phyloP scores from a whole-genome alignment of 306 rosid genomes.

The Acmispon strigosus region DNA sequence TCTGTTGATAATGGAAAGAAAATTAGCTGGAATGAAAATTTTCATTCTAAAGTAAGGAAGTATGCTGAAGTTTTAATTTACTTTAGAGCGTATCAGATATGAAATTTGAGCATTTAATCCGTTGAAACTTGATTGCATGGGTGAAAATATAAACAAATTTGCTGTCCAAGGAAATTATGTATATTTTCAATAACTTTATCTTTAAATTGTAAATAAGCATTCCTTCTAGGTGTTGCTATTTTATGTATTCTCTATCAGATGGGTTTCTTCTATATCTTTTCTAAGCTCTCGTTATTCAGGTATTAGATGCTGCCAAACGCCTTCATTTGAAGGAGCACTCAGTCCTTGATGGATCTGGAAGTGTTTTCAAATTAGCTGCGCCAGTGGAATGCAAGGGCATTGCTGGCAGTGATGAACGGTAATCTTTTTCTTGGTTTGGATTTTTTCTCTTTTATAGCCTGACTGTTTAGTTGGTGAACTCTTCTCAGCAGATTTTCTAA shows the following conservation, averaged over 20 bases:
- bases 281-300: constrained; percentile 31
- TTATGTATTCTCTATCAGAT: background rate
- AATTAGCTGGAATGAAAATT: constrained; percentile 78
- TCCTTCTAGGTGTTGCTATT: background rate
- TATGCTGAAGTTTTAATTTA: background rate
- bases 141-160: background rate
- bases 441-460: background rate
- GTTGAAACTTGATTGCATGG: background rate
- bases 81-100: constrained; percentile 1
- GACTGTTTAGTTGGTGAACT: background rate
- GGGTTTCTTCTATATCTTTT: background rate
- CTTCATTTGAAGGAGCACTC: constrained; percentile 79
- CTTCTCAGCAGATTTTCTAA: background rate
- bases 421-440: constrained; percentile 2
- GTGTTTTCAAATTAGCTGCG: constrained; percentile 68
- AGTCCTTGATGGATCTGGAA: constrained; percentile 72
- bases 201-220: background rate
- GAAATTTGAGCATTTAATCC: background rate
- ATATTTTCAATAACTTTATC: background rate
- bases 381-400: constrained; percentile 93
- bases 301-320: constrained; percentile 63
- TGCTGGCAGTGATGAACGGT: constrained; percentile 86
- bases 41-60: constrained; percentile 72
- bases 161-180: background rate
- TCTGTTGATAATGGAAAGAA: constrained; percentile 88